Conservation (phyloP, 106 monocot species). For the Posidonia australis region DNA sequence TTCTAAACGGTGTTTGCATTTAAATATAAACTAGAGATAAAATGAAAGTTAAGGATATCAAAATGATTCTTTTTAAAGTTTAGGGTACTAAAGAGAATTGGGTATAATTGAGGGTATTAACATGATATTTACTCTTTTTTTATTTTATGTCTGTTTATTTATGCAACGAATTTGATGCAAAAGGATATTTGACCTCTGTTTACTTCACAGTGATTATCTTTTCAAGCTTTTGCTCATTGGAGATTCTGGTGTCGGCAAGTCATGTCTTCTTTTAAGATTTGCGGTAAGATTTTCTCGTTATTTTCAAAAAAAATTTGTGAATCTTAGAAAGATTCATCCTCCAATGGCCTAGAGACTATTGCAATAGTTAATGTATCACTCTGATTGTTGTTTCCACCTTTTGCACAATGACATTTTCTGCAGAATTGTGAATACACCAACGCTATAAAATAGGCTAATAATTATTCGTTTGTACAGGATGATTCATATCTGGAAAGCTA, state of each 20-base stretch:
- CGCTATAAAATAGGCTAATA: too few species aligned
- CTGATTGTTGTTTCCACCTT: background rate
- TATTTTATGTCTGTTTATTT: background rate
- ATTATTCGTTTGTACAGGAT: slow-evolving; percentile 21
- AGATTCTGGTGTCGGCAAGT: slow-evolving; percentile 24
- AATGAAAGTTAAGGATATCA: too few species aligned
- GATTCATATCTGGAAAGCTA: slow-evolving; percentile 48
- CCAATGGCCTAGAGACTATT: background rate
- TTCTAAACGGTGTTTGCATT: too few species aligned
- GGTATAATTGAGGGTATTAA: too few species aligned
- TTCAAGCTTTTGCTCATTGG: slow-evolving; percentile 32
- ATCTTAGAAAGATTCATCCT: background rate
- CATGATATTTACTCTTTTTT: too few species aligned
- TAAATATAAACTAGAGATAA: too few species aligned
- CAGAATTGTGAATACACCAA: too few species aligned
- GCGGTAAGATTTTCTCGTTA: slow-evolving; percentile 3
- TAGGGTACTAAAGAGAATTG: too few species aligned
- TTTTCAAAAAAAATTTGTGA: background rate
- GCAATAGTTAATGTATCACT: background rate
- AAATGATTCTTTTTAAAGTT: too few species aligned
- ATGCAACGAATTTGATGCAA: too few species aligned
- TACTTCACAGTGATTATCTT: slow-evolving; percentile 19
- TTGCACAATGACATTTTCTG: background rate
- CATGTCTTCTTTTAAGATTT: slow-evolving; percentile 29
- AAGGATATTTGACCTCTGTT: background rate